Evolutionary conservation across 2,329 filamentous ascomycete genomes (phyloP).

Genomic region (Penicillium sp.): DNA sequence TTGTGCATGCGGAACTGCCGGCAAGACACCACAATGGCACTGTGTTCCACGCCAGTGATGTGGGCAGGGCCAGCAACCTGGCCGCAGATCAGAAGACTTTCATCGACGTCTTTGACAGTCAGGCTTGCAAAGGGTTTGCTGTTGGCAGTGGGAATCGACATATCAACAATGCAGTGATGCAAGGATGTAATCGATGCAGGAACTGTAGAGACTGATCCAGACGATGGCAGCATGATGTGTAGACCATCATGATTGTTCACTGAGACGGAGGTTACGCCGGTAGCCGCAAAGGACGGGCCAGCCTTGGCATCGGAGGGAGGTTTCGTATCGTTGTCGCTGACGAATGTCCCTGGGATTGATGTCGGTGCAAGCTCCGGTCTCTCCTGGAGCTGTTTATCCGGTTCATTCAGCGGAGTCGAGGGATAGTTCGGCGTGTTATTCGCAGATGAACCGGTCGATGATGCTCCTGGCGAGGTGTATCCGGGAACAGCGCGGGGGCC

Average conservation of each 20-base stretch:
- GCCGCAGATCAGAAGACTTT: constrained; percentile 71
- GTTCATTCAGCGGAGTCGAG: constrained; percentile 35
- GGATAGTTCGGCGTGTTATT: constrained; percentile 34
- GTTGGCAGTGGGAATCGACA: constrained; percentile 59
- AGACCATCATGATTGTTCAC: constrained; percentile 63
- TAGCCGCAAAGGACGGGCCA: constrained; percentile 54
- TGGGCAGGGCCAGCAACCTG: constrained; percentile 75
- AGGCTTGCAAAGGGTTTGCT: constrained; percentile 65
- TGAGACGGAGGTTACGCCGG: constrained; percentile 50
- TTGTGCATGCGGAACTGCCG: constrained; percentile 93
- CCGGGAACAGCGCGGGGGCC: constrained; percentile 43
- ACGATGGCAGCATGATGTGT: constrained; percentile 71
- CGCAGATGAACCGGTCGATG: constrained; percentile 40
- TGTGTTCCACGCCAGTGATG: constrained; percentile 67
- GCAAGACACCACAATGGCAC: constrained; percentile 70
- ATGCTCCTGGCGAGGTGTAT: constrained; percentile 38
- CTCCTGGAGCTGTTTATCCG: constrained; percentile 31
- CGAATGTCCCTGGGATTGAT: constrained; percentile 27
- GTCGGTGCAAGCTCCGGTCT: constrained; percentile 35
- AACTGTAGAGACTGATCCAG: constrained; percentile 64
- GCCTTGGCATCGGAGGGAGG: constrained; percentile 16
- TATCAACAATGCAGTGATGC: constrained; percentile 68
- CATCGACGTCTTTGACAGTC: constrained; percentile 62
- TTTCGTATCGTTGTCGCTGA: constrained; percentile 21
- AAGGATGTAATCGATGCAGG: constrained; percentile 69